Conservation (phyloP, 208 protist species). For the Trypanosoma scelopori region DNA sequence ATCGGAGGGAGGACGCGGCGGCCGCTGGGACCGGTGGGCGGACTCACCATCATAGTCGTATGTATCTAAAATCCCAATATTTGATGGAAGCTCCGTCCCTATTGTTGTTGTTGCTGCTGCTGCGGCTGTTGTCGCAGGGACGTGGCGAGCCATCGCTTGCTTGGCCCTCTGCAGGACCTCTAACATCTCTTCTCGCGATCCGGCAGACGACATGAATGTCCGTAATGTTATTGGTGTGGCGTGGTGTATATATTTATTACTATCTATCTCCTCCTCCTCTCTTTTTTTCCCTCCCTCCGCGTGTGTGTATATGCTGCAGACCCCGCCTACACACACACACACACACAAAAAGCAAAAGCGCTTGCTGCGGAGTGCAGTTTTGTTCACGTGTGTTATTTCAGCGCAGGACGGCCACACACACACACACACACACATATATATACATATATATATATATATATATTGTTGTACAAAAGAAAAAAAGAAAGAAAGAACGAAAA, state of each 20-base stretch:
- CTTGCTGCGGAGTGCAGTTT: no score
- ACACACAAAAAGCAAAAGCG: no score
- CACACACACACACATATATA: no score
- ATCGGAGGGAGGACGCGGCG: conserved; percentile 25
- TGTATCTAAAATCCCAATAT: background rate
- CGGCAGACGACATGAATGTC: conserved; percentile 23
- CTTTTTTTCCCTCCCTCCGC: no score
- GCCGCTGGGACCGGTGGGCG: background rate
- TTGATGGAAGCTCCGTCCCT: background rate
- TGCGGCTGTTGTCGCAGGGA: background rate
- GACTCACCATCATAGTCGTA: background rate
- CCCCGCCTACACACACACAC: background rate
- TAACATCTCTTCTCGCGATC: conserved; percentile 44
- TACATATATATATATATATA: conserved; percentile 9
- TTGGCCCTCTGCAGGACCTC: conserved; percentile 37
- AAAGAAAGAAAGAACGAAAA: conserved; percentile 10
- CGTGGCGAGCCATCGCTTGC: conserved; percentile 34
- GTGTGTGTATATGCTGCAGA: no score
- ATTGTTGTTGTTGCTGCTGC: background rate
- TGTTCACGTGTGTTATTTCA: no score
- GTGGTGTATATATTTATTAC: no score
- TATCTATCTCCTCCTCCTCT: no score
- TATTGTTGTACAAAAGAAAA: conserved; percentile 13
- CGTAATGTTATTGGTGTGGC: background rate
- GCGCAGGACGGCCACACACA: no score